Evolutionary conservation across 2,329 filamentous ascomycete species (phyloP).

Genomic region (Aquanectria penicillioides): DNA sequence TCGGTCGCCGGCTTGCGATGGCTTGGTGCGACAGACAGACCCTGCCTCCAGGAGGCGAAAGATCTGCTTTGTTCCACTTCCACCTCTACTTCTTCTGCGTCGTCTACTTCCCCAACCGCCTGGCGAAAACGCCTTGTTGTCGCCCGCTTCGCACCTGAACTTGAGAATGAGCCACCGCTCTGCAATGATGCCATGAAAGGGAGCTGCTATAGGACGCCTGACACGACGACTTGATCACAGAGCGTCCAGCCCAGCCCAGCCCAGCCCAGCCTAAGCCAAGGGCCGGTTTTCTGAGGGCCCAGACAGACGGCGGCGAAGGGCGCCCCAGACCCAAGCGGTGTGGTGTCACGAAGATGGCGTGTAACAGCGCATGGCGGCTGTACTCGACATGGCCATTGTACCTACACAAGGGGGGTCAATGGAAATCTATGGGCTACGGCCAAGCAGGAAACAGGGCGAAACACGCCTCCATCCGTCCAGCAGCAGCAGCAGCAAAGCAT

Average conservation of each 20-base stretch:
- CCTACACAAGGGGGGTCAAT: too few relatives aligned
- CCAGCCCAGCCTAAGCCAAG: too few relatives aligned
- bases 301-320: background rate
- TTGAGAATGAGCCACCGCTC: background rate
- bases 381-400: too few relatives aligned
- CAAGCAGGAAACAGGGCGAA: conserved; percentile 16
- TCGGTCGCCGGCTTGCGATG: too few relatives aligned
- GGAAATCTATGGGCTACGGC: background rate
- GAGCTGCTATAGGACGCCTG: conserved; percentile 15
- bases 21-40: too few relatives aligned
- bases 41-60: too few relatives aligned
- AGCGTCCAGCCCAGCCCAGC: too few relatives aligned
- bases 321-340: conserved; percentile 16
- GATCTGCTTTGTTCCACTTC: too few relatives aligned
- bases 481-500: background rate
- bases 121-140: background rate
- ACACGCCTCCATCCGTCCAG: conserved; percentile 3
- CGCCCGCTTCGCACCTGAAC: background rate
- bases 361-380: conserved; percentile 18
- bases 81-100: too few relatives aligned
- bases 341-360: conserved; percentile 12
- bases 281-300: too few relatives aligned
- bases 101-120: too few relatives aligned
- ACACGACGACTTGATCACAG: conserved; percentile 10
- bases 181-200: background rate